Evolutionary conservation across 2,329 filamentous ascomycete species (phyloP), one percentile per base, ranked within the genome.

Genomic region (Talaromyces albobiverticillius): DNA sequence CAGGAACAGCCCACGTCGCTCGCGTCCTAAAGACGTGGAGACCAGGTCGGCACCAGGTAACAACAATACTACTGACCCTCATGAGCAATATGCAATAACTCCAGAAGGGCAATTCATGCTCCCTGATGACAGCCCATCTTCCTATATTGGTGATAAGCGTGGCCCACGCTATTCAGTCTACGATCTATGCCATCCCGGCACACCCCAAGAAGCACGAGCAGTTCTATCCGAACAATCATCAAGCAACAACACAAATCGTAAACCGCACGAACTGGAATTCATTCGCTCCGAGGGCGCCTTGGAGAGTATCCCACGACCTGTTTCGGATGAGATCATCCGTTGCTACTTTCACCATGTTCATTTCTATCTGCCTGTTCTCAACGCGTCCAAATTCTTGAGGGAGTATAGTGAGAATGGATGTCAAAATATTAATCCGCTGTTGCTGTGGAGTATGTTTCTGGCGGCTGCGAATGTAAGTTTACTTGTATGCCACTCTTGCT

Each of bases 51-150:
- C n/a, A n/a, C n/a, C n/a, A n/a, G n/a, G n/a, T n/a, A n/a, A n/a
- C n/a, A 29, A 29, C 22, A 62, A 68, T 11, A 16, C 52, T 26
- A 65, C 70, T 20, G 9, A 20, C 67, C 66, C 4, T 64, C 8
- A 38, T 3, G 36, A 38, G 4, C 16, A 8, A 20, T 20, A 18
- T 38, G 36, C 36, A 38, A 14, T 23, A n/a, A 47, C 20, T 20
- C 16, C 46, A 13, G 29, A 34, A 16, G 32, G 18, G 20, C 25
- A 49, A 49, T 32, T 18, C 32, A 36, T 40, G n/a, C 36, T 49
- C 2, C 46, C 46, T 7, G 46, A 49, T 16, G 46, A 49, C 13
- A 38, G 29, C 20, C 31, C 46, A n/a, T 36, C 31, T 9, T 38
- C 29, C 4, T 49, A 49, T 8, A 52, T 26, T 4, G 31, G 50